A percentile compares a stretch with the other conserved stretches of the same genome.
These are phyloP conservation scores for Fusarium sp. DNA, from an alignment of 2,329 filamentous ascomycete species.

Conservation along the genomic window DNA sequence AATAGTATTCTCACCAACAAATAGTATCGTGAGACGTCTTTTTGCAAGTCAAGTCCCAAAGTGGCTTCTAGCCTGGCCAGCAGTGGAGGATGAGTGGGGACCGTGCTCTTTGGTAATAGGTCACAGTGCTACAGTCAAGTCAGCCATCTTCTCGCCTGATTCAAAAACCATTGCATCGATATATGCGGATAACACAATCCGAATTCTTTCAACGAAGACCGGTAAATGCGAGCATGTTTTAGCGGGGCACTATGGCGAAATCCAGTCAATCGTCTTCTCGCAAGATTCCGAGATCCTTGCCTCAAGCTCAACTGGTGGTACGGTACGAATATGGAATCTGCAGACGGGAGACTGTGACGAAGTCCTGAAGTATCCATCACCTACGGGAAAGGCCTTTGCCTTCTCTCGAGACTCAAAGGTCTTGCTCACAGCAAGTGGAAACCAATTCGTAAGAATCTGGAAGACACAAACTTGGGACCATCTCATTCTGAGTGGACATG, in stretches of 20 bases:
- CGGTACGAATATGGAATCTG: not conserved
- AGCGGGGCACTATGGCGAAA: fast-evolving
- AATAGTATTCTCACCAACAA: not conserved
- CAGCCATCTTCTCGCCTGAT: not conserved
- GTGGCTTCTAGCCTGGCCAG: not conserved
- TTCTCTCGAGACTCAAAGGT: not conserved
- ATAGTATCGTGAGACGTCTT: not conserved
- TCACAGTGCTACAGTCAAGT: too few relatives aligned
- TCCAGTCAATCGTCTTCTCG: fast-evolving
- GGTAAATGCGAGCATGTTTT: not conserved
- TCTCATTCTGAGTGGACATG: fast-evolving
- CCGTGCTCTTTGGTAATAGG: not conserved
- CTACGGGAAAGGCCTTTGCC: too few relatives aligned
- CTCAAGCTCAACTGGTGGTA: not conserved
- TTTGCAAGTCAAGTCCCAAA: fast-evolving
- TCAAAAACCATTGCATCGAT: not conserved
- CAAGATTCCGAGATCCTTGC: not conserved
- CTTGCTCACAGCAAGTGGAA: fast-evolving
- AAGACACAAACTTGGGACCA: not conserved
- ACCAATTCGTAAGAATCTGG: fast-evolving
- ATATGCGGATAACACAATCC: fast-evolving
- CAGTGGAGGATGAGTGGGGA: not conserved
- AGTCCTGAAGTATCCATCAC: fast-evolving
- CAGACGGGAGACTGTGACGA: not conserved
- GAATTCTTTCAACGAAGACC: not conserved